phyloP scores from a whole-genome alignment of 2,329 filamentous ascomycete genomes.

The Colletotrichum gloeosporioides region DNA sequence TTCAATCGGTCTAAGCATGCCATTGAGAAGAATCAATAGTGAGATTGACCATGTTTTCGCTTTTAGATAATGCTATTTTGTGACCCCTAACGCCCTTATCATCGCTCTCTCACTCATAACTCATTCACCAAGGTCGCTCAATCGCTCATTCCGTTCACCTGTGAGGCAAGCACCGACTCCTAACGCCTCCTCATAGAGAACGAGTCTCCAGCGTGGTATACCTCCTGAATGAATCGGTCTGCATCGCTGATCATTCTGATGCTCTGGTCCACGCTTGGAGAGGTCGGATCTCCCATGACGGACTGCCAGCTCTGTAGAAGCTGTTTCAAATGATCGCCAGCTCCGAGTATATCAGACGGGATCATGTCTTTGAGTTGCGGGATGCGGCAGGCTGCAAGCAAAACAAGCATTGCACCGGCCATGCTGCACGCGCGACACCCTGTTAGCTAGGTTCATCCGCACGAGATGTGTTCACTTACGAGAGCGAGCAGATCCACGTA shows the following conservation, averaged over 20 bases:
- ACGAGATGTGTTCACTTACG: slow-evolving; percentile 37
- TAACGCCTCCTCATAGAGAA: slow-evolving; percentile 1
- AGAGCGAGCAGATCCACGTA: slow-evolving; percentile 60
- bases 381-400: slow-evolving; percentile 49
- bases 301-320: slow-evolving; percentile 48
- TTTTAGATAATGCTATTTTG: neutral
- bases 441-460: neutral
- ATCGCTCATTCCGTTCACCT: neutral
- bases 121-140: neutral
- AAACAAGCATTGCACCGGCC: slow-evolving; percentile 54
- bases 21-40: neutral
- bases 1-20: neutral
- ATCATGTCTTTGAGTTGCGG: slow-evolving; percentile 42
- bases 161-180: neutral
- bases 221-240: slow-evolving; percentile 44
- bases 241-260: slow-evolving; percentile 50
- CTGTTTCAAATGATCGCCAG: slow-evolving; percentile 45
- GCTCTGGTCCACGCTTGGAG: slow-evolving; percentile 53
- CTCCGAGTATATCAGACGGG: slow-evolving; percentile 38
- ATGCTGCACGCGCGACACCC: slow-evolving; percentile 36
- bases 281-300: slow-evolving; percentile 40
- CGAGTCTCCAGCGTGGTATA: slow-evolving; percentile 27
- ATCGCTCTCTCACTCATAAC: neutral
- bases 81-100: neutral
- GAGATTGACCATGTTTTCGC: neutral